These are phyloP conservation scores for Alisma plantagoaquatica DNA, from an alignment of 106 monocot species.

Conservation along the genomic window DNA sequence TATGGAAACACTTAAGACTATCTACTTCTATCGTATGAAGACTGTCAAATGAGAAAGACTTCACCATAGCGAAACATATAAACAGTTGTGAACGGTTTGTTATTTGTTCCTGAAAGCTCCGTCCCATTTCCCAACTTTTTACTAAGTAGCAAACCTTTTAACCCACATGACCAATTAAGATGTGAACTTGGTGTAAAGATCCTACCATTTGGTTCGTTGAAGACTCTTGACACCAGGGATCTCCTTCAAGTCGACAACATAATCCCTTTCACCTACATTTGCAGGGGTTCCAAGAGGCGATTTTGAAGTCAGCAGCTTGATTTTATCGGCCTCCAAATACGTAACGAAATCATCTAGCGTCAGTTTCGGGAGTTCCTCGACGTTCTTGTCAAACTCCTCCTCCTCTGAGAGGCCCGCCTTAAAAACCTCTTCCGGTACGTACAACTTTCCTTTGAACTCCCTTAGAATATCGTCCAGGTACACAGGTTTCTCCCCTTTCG, in stretches of 20 bases:
- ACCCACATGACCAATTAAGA: too few species aligned
- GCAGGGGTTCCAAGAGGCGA: constrained; percentile 15
- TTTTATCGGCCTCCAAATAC: constrained; percentile 46
- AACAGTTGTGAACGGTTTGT: too few species aligned
- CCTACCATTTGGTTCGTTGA: constrained; percentile 58
- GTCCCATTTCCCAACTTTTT: too few species aligned
- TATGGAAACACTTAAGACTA: too few species aligned
- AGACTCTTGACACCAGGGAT: constrained; percentile 50
- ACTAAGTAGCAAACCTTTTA: too few species aligned
- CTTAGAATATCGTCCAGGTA: constrained; percentile 62
- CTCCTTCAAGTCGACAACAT: constrained; percentile 63
- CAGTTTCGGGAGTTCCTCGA: constrained; percentile 52
- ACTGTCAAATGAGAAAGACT: too few species aligned
- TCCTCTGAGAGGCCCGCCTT: constrained; percentile 46
- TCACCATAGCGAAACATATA: too few species aligned
- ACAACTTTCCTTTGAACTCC: constrained; percentile 69
- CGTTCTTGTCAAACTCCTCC: constrained; percentile 51
- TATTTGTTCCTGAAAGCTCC: too few species aligned
- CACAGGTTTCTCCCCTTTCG: constrained; percentile 20
- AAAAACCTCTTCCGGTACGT: constrained; percentile 76
- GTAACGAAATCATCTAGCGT: constrained; percentile 55
- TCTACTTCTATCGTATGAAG: too few species aligned
- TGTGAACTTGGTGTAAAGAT: too few species aligned
- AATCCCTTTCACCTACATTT: constrained; percentile 33
- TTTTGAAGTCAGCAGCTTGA: constrained; percentile 51